Percentiles rank a stretch among this genome's conserved stretches.
Evolutionary conservation across 2,329 filamentous ascomycete species (phyloP).

Genomic region (Coniochaeta sp.): DNA sequence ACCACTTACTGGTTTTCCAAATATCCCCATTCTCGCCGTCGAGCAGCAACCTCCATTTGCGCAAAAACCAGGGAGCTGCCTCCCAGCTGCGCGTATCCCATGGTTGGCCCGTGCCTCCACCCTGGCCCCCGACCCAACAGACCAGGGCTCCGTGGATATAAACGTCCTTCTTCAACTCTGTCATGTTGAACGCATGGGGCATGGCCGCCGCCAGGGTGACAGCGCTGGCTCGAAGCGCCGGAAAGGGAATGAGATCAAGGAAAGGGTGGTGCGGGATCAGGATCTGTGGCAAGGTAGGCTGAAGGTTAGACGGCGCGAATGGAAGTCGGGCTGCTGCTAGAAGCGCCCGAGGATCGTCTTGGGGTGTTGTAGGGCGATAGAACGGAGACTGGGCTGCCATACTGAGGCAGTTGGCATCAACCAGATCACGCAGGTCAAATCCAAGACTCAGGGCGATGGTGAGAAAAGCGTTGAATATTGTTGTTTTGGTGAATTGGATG

Average conservation of each 20-base stretch:
- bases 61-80: conserved; percentile 17
- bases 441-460: conserved; percentile 18
- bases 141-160: conserved; percentile 20
- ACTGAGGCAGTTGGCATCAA: conserved; percentile 13
- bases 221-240: not conserved
- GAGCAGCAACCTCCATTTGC: conserved; percentile 16
- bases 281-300: conserved; percentile 28
- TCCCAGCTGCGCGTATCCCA: conserved; percentile 26
- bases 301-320: conserved; percentile 21
- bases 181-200: conserved; percentile 21
- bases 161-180: conserved; percentile 29
- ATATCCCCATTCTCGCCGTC: conserved; percentile 18
- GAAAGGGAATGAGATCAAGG: conserved; percentile 1
- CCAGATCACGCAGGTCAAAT: conserved; percentile 14
- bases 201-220: conserved; percentile 12
- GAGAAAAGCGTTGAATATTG: conserved; percentile 15
- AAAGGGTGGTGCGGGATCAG: conserved; percentile 24
- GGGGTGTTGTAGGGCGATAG: conserved; percentile 14
- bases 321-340: conserved; percentile 11
- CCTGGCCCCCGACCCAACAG: conserved; percentile 7
- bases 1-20: conserved; percentile 17
- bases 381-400: conserved; percentile 21
- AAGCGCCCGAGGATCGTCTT: conserved; percentile 12
- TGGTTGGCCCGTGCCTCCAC: conserved; percentile 14
- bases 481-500: conserved; percentile 6